Conservation (phyloP, 2,329 filamentous ascomycete species). For the Xylariaceae sp. region DNA sequence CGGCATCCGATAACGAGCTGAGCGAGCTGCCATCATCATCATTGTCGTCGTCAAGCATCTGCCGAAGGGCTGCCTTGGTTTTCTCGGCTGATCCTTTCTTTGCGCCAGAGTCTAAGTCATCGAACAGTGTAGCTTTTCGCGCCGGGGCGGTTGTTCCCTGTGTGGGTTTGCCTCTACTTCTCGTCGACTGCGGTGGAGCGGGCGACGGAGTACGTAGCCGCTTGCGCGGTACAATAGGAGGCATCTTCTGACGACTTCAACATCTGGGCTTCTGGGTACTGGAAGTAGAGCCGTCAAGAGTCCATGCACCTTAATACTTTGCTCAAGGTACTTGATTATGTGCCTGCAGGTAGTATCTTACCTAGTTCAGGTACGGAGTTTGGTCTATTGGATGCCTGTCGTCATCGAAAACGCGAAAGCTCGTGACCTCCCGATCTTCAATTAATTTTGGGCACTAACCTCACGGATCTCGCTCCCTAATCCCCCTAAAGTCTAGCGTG, state of each 20-base stretch:
- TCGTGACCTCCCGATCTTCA: slow-evolving; percentile 13
- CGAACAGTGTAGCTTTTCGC: slow-evolving; percentile 52
- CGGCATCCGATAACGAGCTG: slow-evolving; percentile 48
- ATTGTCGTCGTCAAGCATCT: slow-evolving; percentile 37
- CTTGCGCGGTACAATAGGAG: slow-evolving; percentile 61
- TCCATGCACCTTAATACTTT: too few relatives aligned
- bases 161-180: slow-evolving; percentile 17
- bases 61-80: slow-evolving; percentile 33
- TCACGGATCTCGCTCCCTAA: neutral
- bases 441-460: neutral
- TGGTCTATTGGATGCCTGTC: too few relatives aligned
- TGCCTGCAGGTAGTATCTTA: too few relatives aligned
- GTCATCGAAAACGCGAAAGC: slow-evolving; percentile 25
- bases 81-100: slow-evolving; percentile 37
- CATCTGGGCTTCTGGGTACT: neutral
- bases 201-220: slow-evolving; percentile 45
- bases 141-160: slow-evolving; percentile 21
- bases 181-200: slow-evolving; percentile 22
- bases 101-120: slow-evolving; percentile 48
- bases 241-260: slow-evolving; percentile 37
- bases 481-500: neutral
- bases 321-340: too few relatives aligned
- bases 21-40: slow-evolving; percentile 38
- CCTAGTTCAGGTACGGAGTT: neutral
- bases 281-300: too few relatives aligned